Evolutionary conservation across 2,329 filamentous ascomycete species (phyloP).

Genomic region (Exophiala viscosa): DNA sequence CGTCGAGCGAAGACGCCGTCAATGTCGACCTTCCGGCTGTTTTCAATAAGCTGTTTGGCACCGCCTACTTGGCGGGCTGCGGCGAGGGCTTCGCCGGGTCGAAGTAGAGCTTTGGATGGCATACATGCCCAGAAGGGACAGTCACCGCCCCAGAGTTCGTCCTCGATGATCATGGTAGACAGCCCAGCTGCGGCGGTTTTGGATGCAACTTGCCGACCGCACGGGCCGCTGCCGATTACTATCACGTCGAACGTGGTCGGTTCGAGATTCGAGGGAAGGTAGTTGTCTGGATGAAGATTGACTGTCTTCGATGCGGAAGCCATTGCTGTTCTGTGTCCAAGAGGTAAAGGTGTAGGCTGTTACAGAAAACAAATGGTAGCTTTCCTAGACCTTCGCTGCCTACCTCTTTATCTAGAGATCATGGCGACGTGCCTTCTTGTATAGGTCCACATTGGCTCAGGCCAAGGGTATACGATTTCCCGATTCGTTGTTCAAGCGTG

Average conservation of each 20-base stretch:
- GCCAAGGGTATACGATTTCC: no score
- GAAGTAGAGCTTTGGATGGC: constrained; percentile 12
- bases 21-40: constrained; percentile 6
- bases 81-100: constrained; percentile 4
- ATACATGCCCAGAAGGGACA: constrained; percentile 18
- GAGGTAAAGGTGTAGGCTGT: no score
- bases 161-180: constrained; percentile 10
- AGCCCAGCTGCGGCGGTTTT: constrained; percentile 4
- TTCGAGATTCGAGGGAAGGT: constrained; percentile 3
- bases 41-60: constrained; percentile 2
- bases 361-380: no score
- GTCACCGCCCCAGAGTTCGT: constrained; percentile 15
- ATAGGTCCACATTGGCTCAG: no score
- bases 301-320: constrained; percentile 34
- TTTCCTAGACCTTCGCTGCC: no score
- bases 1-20: constrained; percentile 7
- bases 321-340: no score
- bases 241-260: constrained; percentile 9
- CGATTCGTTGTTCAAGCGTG: no score
- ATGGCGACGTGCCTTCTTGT: no score
- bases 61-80: constrained; percentile 6
- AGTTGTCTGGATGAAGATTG: constrained; percentile 7
- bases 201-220: constrained; percentile 3
- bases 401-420: no score
- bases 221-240: constrained; percentile 10